Base-by-base conservation (phyloP, 2,329 filamentous ascomycete species). In the Colletotrichum brevisporum region DNA sequence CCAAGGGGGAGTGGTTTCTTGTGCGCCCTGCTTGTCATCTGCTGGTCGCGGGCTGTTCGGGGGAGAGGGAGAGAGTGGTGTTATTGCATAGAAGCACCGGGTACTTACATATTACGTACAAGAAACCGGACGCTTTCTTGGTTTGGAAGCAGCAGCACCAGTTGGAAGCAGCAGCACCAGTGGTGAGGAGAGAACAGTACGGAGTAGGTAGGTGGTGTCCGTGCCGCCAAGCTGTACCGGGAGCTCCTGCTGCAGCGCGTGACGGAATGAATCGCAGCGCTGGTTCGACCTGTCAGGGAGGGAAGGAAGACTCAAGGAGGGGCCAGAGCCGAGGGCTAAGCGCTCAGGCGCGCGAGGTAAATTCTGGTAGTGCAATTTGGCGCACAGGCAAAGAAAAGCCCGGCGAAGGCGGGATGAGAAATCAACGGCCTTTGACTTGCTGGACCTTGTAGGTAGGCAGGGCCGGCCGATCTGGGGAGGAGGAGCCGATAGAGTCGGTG, bases 381-480 rank as follows among this genome's bases (percentile, higher is more conserved):
- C 26, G 51, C 31, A 36, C 31, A 36, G 31, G 31, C 31, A 10
- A 24, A 24, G 21, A 24, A 24, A 24, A 24, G 21, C 21, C 21
- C 21, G 21, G 21, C 21, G 21, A 61, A 36, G 21, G 48, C 59
- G 50, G 50, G 59, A 62, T 62, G 59, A 62, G 59, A 54, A 62
- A 62, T 62, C 50, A 36, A 18, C 8, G 18, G 1, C 12, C 16
- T 21, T 45, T 62, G 59, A 62, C 48, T 54, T 45, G 59, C 43
- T 15, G 47, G 21, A 24, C 21, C 21, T 2, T n/a, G n/a, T n/a
- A n/a, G 41, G 10, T 8, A 43, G 21, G 21, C 21, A 47, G 16
- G 16, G 9, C 43, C 24, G 43, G 55, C 55, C 55, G 55, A 58
- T 48, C 36, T 27, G 36, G 55, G 43, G 41, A 12, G 8, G 2